phyloP scores from a whole-genome alignment of 1,284 basidiomycete genomes.

The Calocybe gambosa region DNA sequence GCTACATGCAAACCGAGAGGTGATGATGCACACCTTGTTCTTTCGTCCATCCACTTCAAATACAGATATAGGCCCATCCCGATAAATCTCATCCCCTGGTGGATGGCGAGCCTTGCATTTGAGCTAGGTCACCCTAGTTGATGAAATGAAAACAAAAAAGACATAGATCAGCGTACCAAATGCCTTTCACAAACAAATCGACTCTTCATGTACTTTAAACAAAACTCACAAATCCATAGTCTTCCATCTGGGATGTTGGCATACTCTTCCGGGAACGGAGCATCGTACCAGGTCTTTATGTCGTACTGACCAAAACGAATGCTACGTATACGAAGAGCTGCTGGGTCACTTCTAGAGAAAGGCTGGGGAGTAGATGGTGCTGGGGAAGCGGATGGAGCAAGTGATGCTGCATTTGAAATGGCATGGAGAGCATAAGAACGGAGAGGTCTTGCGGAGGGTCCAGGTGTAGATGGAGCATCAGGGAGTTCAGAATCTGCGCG shows the following conservation, averaged over 20 bases:
- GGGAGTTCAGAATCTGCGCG: conserved; percentile 26
- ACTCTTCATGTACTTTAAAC: conserved; percentile 98
- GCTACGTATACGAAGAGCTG: conserved; percentile 67
- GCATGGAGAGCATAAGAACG: conserved; percentile 43
- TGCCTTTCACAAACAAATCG: conserved; percentile 85
- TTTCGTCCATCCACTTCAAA: conserved; percentile 98
- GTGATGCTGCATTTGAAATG: conserved; percentile 17
- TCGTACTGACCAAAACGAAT: conserved; percentile 95
- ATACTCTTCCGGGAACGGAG: conserved; percentile 98
- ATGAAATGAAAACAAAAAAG: conserved; percentile 4
- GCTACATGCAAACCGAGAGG: not conserved
- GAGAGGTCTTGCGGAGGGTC: conserved; percentile 56
- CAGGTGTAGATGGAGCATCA: conserved; percentile 41
- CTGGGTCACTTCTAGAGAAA: conserved; percentile 28
- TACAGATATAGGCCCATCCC: conserved; percentile 83
- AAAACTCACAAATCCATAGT: conserved; percentile 97
- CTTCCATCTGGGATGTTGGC: conserved; percentile 88
- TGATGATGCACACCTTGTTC: conserved; percentile 69
- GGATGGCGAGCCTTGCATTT: conserved; percentile 96
- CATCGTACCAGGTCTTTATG: conserved; percentile 98
- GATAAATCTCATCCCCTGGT: conserved; percentile 97
- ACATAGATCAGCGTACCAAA: conserved; percentile 47
- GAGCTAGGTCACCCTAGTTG: conserved; percentile 42
- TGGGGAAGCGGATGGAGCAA: conserved; percentile 28
- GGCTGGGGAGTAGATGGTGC: conserved; percentile 32